A percentile compares a stretch with the other conserved stretches of the same genome.
Evolutionary conservation across 352 stramenopile species (phyloP).

Genomic region (Pythium grandisporangium): DNA sequence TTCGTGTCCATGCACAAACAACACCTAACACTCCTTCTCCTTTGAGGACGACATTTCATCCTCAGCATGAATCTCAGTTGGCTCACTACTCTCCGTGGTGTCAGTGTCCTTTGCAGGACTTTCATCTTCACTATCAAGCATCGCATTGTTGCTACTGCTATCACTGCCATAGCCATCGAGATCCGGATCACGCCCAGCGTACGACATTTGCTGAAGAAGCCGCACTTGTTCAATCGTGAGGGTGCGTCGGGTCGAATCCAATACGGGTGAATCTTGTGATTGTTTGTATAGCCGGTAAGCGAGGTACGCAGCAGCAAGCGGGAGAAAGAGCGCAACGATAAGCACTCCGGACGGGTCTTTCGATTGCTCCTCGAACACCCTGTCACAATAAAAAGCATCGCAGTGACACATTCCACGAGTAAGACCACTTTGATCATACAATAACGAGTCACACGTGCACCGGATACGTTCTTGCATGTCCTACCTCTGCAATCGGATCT

Average conservation of each 20-base stretch:
- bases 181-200: constrained; percentile 23
- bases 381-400: too few species aligned
- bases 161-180: constrained; percentile 47
- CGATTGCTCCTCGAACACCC: constrained; percentile 58
- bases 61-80: too few species aligned
- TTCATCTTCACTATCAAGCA: too few species aligned
- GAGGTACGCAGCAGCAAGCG: constrained; percentile 45
- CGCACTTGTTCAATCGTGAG: constrained; percentile 66
- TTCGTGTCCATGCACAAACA: too few species aligned
- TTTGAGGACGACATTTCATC: too few species aligned
- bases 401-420: too few species aligned
- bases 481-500: constrained; percentile 28
- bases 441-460: too few species aligned
- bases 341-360: constrained; percentile 59
- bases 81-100: too few species aligned
- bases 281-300: constrained; percentile 34
- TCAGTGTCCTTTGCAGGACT: constrained; percentile 6
- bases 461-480: too few species aligned
- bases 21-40: too few species aligned
- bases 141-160: constrained; percentile 14
- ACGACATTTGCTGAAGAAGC: constrained; percentile 57
- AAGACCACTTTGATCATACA: too few species aligned
- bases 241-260: constrained; percentile 14
- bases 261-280: constrained; percentile 28
- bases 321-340: constrained; percentile 48